Evolutionary conservation across 345 rosid species (phyloP).

Genomic region (Erysimum cheiranthoides): DNA sequence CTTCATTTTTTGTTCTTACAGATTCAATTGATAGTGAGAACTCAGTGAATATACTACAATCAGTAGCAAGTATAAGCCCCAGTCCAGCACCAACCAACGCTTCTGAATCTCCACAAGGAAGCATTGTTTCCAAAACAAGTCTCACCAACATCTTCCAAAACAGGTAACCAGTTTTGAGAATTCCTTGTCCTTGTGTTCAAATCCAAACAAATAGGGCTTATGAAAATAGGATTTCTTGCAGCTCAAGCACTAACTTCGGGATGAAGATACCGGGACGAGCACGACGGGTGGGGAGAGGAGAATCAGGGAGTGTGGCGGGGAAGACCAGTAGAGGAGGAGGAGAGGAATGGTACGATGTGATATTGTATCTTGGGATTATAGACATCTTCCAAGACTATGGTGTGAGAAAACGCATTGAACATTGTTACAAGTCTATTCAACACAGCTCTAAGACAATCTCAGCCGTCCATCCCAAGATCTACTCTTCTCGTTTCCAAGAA

Average conservation of each 20-base stretch:
- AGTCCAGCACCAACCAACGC: conserved; percentile 33
- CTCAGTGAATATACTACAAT: conserved; percentile 29
- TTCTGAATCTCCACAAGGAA: conserved; percentile 38
- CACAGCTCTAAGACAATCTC: conserved; percentile 57
- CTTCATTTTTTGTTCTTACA: conserved; percentile 10
- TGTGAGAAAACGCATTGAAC: conserved; percentile 60
- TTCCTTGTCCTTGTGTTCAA: not conserved
- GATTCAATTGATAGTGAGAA: conserved; percentile 45
- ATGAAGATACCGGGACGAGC: conserved; percentile 57
- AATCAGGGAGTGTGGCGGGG: conserved; percentile 31
- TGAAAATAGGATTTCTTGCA: conserved; percentile 33
- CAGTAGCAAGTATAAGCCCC: conserved; percentile 37
- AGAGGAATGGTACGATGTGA: conserved; percentile 48
- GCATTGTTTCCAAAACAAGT: conserved; percentile 26
- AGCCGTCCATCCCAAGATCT: conserved; percentile 59
- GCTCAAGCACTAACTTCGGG: conserved; percentile 48
- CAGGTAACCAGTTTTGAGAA: conserved; percentile 41
- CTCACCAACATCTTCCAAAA: conserved; percentile 36
- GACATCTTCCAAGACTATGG: conserved; percentile 58
- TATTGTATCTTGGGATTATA: conserved; percentile 52
- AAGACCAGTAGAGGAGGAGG: conserved; percentile 29
- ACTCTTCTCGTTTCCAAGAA: conserved; percentile 60
- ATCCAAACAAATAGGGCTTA: not conserved
- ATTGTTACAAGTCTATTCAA: conserved; percentile 59
- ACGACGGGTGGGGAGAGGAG: conserved; percentile 35